These are phyloP conservation scores for Paspalum vaginatum DNA, from an alignment of 176 grass and related monocot species.

Conservation along the genomic window DNA sequence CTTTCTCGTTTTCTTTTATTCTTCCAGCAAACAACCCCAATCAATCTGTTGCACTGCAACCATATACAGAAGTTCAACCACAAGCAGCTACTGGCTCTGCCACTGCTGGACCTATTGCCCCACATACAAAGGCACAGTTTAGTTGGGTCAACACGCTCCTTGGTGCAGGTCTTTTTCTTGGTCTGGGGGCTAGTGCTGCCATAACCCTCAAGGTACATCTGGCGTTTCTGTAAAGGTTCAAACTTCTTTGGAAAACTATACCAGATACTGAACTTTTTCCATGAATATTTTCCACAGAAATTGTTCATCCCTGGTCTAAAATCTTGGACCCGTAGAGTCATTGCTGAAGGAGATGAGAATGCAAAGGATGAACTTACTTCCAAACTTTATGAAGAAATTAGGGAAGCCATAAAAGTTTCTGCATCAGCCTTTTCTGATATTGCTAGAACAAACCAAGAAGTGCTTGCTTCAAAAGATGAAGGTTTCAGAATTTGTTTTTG, in stretches of 20 bases:
- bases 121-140: constrained; percentile 38
- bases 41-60: constrained; percentile 41
- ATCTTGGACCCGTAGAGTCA: constrained; percentile 65
- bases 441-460: constrained; percentile 78
- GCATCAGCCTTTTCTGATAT: constrained; percentile 65
- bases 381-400: constrained; percentile 76
- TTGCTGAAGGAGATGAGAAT: constrained; percentile 75
- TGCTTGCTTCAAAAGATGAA: constrained; percentile 80
- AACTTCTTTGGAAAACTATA: constrained; percentile 12
- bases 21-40: constrained; percentile 53
- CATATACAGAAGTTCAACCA: constrained; percentile 45
- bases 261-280: constrained; percentile 15
- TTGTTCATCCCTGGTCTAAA: constrained; percentile 67
- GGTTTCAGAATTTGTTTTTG: constrained; percentile 49
- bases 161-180: constrained; percentile 72
- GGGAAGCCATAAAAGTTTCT: constrained; percentile 73
- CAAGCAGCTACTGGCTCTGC: constrained; percentile 40
- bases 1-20: constrained; percentile 39
- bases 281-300: constrained; percentile 58
- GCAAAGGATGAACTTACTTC: constrained; percentile 46
- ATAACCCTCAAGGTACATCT: constrained; percentile 69
- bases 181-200: constrained; percentile 57
- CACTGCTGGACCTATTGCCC: constrained; percentile 27
- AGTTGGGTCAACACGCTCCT: constrained; percentile 68
- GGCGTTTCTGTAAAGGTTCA: background rate